These are phyloP conservation scores for Daldinia sp. DNA, from an alignment of 2,329 filamentous ascomycete species.

Conservation along the genomic window DNA sequence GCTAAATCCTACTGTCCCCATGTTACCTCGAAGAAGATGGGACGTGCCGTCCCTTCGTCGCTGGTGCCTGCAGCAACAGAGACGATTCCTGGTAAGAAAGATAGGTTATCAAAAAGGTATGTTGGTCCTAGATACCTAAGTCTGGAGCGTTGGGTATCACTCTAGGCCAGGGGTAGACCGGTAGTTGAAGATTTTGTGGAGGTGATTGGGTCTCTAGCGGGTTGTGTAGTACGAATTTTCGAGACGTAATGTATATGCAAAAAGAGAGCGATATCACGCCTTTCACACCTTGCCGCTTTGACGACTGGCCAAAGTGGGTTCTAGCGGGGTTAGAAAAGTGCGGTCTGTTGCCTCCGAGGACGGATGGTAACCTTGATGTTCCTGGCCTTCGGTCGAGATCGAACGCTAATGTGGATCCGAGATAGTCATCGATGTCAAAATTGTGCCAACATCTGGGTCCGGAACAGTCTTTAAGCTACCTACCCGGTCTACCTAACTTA, in stretches of 20 bases:
- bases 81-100: constrained; percentile 20
- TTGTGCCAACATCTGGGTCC: constrained; percentile 22
- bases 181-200: constrained; percentile 27
- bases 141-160: constrained; percentile 24
- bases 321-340: constrained; percentile 38
- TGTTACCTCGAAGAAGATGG: constrained; percentile 4
- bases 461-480: neutral
- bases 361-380: constrained; percentile 41
- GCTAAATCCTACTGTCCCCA: constrained; percentile 21
- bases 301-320: constrained; percentile 38
- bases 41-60: constrained; percentile 28
- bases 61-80: constrained; percentile 27
- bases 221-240: constrained; percentile 33
- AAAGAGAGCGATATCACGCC: constrained; percentile 37
- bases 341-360: constrained; percentile 42
- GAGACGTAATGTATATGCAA: constrained; percentile 41
- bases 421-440: constrained; percentile 27
- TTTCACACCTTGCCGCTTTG: constrained; percentile 30
- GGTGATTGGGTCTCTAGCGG: constrained; percentile 22
- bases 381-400: constrained; percentile 36
- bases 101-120: constrained; percentile 23
- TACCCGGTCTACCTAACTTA: no score
- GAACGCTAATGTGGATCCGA: constrained; percentile 39
- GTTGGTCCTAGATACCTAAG: constrained; percentile 19
- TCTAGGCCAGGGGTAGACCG: constrained; percentile 13